A percentile compares a stretch with the other conserved stretches of the same genome.
These are phyloP conservation scores for Micromonas commoda DNA, from an alignment of 139 green algal genomes.

Conservation along the genomic window DNA sequence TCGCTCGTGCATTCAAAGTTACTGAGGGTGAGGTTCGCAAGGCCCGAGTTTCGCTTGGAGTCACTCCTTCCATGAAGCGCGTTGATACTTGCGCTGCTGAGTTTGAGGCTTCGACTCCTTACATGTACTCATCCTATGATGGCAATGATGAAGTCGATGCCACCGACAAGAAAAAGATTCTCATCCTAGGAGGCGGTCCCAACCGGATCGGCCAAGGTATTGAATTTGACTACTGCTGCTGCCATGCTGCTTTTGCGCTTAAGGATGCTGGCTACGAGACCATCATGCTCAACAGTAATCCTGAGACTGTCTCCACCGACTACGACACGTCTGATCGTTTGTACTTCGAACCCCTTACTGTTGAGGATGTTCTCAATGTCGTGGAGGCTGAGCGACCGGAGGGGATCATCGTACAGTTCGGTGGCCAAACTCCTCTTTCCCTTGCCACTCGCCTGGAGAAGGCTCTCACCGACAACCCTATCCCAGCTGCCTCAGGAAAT, in stretches of 20 bases:
- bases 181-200: constrained; percentile 97
- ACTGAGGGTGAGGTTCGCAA: constrained; percentile 34
- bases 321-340: constrained; percentile 96
- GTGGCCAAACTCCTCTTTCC: constrained; percentile 95
- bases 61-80: constrained; percentile 59
- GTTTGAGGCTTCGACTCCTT: constrained; percentile 95
- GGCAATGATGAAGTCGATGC: constrained; percentile 72
- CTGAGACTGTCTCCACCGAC: constrained; percentile 92
- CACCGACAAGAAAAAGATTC: constrained; percentile 64
- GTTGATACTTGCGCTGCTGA: constrained; percentile 99
- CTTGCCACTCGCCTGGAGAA: constrained; percentile 73
- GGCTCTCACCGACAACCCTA: constrained; percentile 35
- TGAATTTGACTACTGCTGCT: constrained; percentile 99
- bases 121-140: constrained; percentile 89
- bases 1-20: constrained; percentile 46
- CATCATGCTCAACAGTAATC: constrained; percentile 99
- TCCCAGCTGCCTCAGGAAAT: constrained; percentile 50
- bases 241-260: constrained; percentile 93
- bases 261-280: constrained; percentile 87
- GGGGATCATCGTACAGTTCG: constrained; percentile 99
- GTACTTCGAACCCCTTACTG: constrained; percentile 97
- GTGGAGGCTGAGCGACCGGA: constrained; percentile 89
- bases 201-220: constrained; percentile 99
- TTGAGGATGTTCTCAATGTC: constrained; percentile 93
- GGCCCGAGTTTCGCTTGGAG: constrained; percentile 11